Conservation (phyloP, 164 flowering plant species). For the Kingdonia uniflora region DNA sequence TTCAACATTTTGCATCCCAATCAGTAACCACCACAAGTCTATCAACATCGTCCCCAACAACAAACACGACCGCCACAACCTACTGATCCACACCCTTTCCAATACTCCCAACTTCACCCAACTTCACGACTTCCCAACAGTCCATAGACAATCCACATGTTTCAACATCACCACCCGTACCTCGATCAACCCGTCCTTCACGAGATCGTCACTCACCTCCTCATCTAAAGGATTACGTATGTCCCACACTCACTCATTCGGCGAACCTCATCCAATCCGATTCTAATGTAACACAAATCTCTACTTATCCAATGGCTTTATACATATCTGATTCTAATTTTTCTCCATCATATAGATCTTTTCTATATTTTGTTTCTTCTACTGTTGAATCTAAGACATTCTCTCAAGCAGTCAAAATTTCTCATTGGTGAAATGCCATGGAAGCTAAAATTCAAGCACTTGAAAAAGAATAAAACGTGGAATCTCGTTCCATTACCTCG, state of each 20-base stretch:
- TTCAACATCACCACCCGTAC: too few species aligned
- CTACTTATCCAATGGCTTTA: not conserved
- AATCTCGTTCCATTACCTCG: not conserved
- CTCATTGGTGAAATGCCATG: not conserved
- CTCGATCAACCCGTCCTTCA: too few species aligned
- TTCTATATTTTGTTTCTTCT: not conserved
- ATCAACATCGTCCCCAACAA: too few species aligned
- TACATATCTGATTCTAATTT: not conserved
- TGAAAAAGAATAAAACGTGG: not conserved
- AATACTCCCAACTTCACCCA: not conserved
- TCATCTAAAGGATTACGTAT: not conserved
- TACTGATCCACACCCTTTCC: not conserved
- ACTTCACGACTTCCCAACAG: not conserved
- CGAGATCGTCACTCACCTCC: not conserved
- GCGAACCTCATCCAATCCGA: not conserved
- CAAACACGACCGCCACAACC: too few species aligned
- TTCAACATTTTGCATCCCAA: too few species aligned
- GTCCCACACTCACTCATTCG: not conserved
- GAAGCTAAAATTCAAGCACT: not conserved
- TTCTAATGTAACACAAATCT: not conserved
- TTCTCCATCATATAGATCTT: not conserved
- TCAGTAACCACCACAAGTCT: too few species aligned
- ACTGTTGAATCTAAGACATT: not conserved
- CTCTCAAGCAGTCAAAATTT: not conserved
- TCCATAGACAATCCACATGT: not conserved